Percentiles rank a stretch among this genome's conserved stretches.
phyloP scores from a whole-genome alignment of 495 filamentous ascomycete genomes.

The Daldinia caldariorum region DNA sequence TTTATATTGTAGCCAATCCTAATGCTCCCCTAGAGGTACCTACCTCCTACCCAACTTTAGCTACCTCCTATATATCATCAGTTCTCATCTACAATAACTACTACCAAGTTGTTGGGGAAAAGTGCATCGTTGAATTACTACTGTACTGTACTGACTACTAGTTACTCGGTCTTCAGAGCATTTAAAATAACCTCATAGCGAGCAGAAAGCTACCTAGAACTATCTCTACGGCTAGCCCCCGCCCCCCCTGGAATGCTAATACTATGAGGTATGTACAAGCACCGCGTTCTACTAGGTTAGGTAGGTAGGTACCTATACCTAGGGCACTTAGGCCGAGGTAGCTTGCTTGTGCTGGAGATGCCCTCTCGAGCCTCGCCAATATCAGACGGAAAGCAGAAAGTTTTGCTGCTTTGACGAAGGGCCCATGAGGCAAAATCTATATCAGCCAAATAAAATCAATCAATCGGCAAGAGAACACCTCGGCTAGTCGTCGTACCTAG shows the following conservation, averaged over 20 bases:
- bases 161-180: neutral
- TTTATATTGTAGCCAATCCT: too few species aligned
- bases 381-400: neutral
- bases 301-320: too few species aligned
- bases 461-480: neutral
- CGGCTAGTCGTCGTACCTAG: constrained; percentile 43
- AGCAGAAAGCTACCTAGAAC: neutral
- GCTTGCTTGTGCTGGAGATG: neutral
- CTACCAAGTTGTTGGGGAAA: neutral
- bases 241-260: too few species aligned
- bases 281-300: too few species aligned
- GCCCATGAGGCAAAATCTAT: neutral
- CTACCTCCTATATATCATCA: too few species aligned
- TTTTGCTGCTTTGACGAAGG: neutral
- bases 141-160: too few species aligned
- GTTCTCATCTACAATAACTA: neutral
- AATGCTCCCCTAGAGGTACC: neutral
- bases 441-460: neutral
- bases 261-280: too few species aligned
- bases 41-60: too few species aligned
- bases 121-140: neutral
- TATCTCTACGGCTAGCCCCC: neutral
- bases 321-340: neutral
- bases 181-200: neutral
- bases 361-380: neutral